Percentiles rank a stretch among this genome's conserved stretches.
phyloP scores from a whole-genome alignment of 768 basidiomycete genomes.

The Thelephora ganbajun region DNA sequence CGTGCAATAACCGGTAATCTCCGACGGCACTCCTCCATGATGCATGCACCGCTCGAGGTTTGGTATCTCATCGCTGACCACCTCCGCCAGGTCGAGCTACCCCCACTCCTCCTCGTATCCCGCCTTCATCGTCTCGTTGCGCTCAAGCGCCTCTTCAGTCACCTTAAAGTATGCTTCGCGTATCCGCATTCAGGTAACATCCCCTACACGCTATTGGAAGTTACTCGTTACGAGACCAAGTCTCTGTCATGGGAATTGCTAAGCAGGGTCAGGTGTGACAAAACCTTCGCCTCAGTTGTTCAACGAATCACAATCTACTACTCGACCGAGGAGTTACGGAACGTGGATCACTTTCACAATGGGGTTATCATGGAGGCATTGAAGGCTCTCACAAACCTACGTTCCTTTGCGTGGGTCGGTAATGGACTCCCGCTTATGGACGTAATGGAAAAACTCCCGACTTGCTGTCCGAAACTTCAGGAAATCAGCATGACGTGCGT shows the following conservation, averaged over 20 bases:
- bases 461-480: neutral
- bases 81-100: neutral
- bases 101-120: neutral
- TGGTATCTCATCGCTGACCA: neutral
- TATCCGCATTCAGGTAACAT: neutral
- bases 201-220: neutral
- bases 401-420: neutral
- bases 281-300: neutral
- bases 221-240: neutral
- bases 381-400: neutral
- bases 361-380: neutral
- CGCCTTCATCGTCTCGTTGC: neutral
- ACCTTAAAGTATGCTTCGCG: neutral
- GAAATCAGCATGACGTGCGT: neutral
- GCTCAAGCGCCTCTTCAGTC: neutral
- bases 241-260: neutral
- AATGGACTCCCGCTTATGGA: neutral
- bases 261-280: neutral
- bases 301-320: neutral
- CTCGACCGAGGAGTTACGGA: neutral
- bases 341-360: neutral
- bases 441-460: neutral
- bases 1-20: no score
- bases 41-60: neutral
- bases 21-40: no score